Evolutionary conservation across 306 rosid genomes (phyloP).

Genomic region (Sicyos edulis): DNA sequence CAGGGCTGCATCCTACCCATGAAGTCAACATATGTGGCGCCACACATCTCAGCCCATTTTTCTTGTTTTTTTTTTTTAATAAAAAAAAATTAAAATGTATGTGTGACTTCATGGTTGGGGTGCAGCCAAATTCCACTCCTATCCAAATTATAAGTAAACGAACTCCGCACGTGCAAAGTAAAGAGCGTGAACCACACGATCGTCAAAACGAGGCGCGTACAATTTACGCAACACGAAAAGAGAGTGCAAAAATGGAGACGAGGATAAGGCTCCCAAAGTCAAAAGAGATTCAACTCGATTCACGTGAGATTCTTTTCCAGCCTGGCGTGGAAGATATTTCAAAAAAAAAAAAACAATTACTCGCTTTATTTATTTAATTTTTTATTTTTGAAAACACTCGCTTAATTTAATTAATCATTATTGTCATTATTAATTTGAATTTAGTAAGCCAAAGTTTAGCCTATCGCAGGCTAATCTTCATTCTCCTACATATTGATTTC

Average conservation of each 20-base stretch:
- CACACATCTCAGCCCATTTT: no score
- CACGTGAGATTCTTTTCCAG: slow-evolving; percentile 91
- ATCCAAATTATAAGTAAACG: not conserved
- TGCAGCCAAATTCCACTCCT: no score
- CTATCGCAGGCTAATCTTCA: no score
- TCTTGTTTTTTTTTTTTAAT: no score
- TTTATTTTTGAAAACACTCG: no score
- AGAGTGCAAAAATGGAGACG: not conserved
- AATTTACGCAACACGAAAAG: not conserved
- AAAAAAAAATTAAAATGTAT: no score
- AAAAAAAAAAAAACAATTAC: slow-evolving; percentile 17
- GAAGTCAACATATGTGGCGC: no score
- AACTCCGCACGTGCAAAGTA: not conserved
- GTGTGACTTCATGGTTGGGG: no score
- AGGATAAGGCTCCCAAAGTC: slow-evolving; percentile 30
- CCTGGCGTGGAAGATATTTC: slow-evolving; percentile 58
- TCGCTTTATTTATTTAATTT: slow-evolving; percentile 6
- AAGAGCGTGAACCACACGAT: slow-evolving; percentile 11
- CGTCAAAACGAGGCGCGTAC: not conserved
- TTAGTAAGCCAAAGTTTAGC: no score
- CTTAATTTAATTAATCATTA: slow-evolving; percentile 14
- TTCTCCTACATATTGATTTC: no score
- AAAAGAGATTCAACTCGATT: slow-evolving; percentile 44
- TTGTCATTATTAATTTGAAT: not conserved
- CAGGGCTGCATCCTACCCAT: no score